Evolutionary conservation across 805 yeast species (phyloP), one percentile per base, ranked within the genome.

Genomic region (Suhomyces prunicola): DNA sequence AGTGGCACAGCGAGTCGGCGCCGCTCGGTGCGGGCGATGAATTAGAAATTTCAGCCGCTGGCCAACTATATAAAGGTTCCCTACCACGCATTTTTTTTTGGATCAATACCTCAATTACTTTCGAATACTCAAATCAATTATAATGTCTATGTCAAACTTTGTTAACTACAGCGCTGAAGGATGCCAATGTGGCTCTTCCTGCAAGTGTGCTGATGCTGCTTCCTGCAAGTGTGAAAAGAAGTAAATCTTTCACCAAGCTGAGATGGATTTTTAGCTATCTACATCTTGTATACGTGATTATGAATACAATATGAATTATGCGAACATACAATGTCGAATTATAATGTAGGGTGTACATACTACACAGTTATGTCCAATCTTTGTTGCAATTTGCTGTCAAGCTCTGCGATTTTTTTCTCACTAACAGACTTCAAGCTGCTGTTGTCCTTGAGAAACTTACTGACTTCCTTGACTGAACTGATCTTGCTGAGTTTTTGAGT

Each of bases 351-450:
- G 19, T 19, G 19, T 19, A 19, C 19, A 19, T 19, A 19, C 42
- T 39, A 39, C 10, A 39, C 42, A 6, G 42, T 39, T 39, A 39
- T 39, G 24, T 24, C 42, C 22, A 39, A 19, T 9, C 19, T 39
- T 39, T 39, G 42, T 19, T 39, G 42, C 7, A 29, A 12, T 15
- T 48, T 47, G 31, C 15, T 8, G n/a, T 48, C 51, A 10, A 41
- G 40, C 33, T 57, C 58, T 47, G 52, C 54, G 45, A 72, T 54
- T 48, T 67, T 69, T 17, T 45, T 48, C 47, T 52, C 54, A 36
- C 67, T 58, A 46, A 68, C 51, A 5, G 41, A 50, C 27, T 41
- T 54, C 15, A 74, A 61, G 45, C 61, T 66, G 4, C 54, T 61
- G 53, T 59, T 66, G 2, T 68, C 67, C 6, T 50, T 50, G 35